These are phyloP conservation scores for Posidonia oceanica DNA, from an alignment of 116 monocot species.

Conservation along the genomic window DNA sequence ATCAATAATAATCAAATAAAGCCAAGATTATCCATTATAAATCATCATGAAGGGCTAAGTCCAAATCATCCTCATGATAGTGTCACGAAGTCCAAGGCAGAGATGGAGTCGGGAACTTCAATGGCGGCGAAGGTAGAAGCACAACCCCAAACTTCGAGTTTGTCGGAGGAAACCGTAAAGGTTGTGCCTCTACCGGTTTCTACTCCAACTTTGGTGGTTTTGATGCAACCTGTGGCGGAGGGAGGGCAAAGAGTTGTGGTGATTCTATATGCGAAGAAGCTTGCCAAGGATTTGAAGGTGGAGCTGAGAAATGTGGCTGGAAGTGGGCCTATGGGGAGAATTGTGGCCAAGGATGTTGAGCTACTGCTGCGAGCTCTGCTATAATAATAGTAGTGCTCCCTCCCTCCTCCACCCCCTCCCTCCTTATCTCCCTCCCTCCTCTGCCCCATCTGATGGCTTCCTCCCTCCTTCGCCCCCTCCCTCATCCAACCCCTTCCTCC, in stretches of 20 bases:
- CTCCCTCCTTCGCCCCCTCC: no score
- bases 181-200: constrained; percentile 9
- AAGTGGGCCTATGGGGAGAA: constrained; percentile 75
- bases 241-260: constrained; percentile 59
- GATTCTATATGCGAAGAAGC: constrained; percentile 86
- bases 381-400: no score
- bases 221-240: constrained; percentile 37
- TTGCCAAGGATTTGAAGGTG: constrained; percentile 84
- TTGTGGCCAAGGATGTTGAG: constrained; percentile 92
- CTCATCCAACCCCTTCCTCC: no score
- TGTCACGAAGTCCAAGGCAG: constrained; percentile 69
- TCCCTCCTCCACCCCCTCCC: no score
- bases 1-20: no score
- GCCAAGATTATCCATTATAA: no score
- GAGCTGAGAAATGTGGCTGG: constrained; percentile 53
- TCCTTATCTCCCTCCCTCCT: no score
- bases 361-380: constrained; percentile 15
- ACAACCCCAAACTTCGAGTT: neutral
- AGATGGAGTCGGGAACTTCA: constrained; percentile 11
- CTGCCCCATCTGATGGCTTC: no score
- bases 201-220: constrained; percentile 7
- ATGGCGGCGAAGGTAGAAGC: neutral
- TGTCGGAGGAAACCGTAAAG: neutral
- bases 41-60: no score
- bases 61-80: no score